phyloP scores from a whole-genome alignment of 306 rosid species.

The Quercus parvula region DNA sequence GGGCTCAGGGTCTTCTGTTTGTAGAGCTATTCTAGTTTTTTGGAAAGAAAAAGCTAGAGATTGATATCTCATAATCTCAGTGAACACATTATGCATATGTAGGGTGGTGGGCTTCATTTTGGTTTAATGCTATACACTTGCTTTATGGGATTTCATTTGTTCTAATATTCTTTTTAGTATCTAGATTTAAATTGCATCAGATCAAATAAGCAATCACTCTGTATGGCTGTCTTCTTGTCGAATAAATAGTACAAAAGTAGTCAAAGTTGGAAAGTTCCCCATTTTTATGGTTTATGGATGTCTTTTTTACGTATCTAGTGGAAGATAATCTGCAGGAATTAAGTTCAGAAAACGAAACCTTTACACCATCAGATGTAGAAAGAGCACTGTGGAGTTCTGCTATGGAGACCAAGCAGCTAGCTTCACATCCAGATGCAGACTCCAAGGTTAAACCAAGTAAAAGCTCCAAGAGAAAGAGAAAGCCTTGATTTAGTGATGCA shows the following conservation, averaged over 20 bases:
- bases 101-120: not conserved
- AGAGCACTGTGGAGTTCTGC: conserved; percentile 83
- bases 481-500: conserved; percentile 33
- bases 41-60: not conserved
- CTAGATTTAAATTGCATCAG: not conserved
- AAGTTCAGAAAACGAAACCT: conserved; percentile 47
- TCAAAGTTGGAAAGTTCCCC: conserved; percentile 6
- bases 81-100: not conserved
- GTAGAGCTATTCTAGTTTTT: not conserved
- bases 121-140: not conserved
- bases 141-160: not conserved
- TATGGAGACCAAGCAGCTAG: conserved; percentile 35
- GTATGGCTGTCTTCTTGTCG: not conserved
- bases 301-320: not conserved
- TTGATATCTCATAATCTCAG: not conserved
- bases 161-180: not conserved
- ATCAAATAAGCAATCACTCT: not conserved
- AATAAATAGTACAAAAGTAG: not conserved
- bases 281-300: not conserved
- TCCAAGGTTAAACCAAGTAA: conserved; percentile 32
- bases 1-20: not conserved
- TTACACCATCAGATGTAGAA: conserved; percentile 86
- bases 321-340: conserved; percentile 58
- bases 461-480: conserved; percentile 65
- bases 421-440: conserved; percentile 32